Base-by-base conservation (phyloP, 371 early-diverging fungal species). In the Phascolomyces articulosus region DNA sequence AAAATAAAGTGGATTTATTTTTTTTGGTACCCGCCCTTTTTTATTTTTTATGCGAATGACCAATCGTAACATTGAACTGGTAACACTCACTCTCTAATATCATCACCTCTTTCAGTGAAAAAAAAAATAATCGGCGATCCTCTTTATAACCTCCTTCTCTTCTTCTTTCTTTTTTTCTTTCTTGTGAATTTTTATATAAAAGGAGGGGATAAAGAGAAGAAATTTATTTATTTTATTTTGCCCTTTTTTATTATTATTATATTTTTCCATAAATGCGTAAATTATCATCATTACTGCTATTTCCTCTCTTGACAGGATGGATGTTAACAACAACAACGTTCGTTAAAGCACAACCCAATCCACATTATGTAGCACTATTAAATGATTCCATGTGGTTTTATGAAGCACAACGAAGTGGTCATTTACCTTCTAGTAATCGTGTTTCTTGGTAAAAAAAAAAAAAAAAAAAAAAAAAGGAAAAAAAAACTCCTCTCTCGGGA, bases 351-450 rank as follows among this genome's bases (percentile, higher is more conserved):
- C 20, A 38, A 40, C 31, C 38, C n/a, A 73, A 73, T 40, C 64
- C 69, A 0, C 54, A 73, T 34, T 73, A 73, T 58, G 56, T 55
- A 20, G 64, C 67, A 0, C 55, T 85, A n/a, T 66, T 85, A 23
- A 72, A 77, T 57, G 66, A 85, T 47, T 75, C 80, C 1, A 67
- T 85, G 41, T 69, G 74, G 67, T 86, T 84, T 62, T 86, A 83
- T 53, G 87, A 86, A 64, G 87, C 87, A 4, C 85, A 85, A 55
- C 69, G 84, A 18, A 75, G 83, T 56, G 87, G 87, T 34, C 75
- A 68, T 11, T 67, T 86, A 15, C 79, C 84, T 7, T 16, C 74
- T 9, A 67, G 74, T 51, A 80, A 80, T 38, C 77, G 85, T 63
- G 74, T 83, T 16, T 62, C 71, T 38, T 86, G 86, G 85, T 73